Base-by-base conservation (phyloP, 768 basidiomycete genomes). In the Rhodotorula graminis region DNA sequence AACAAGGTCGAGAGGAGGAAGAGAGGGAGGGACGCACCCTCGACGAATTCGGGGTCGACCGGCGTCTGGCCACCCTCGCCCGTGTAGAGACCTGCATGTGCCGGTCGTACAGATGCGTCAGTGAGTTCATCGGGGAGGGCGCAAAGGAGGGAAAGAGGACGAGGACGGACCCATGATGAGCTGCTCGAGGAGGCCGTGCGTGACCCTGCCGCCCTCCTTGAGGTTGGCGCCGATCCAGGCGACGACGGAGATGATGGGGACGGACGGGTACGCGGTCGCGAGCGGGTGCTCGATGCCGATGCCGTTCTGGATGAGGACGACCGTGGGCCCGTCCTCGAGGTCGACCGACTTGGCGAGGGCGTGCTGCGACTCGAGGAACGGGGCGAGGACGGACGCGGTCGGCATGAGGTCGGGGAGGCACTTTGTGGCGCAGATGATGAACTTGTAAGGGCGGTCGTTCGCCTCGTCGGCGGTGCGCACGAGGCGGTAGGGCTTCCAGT, bases 351-450 rank as follows among this genome's bases (percentile, higher is more conserved):
- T 46, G 44, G 44, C 44, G 44, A 7, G 44, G 29, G 33, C 58
- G 61, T 81, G 76, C 81, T 87, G 86, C 33, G 84, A 56, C 7
- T 83, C 83, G 58, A 91, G 79, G 50, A 90, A 79, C 12, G 88
- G 85, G 14, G 82, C 82, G 33, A 91, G 83, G 15, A 91, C 79
- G 9, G 81, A 78, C 0, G 89, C 82, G 12, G 88, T 89, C 19
- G 83, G 85, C 2, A 81, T 77, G 18, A 89, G 77, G 76, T 91
- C 90, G 8, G 90, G 89, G 27, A 90, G 81, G 9, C 87, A 86
- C 78, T 91, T 91, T 2, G 88, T 89, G 8, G 87, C 84, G 60
- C 90, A 79, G 44, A 91, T 71, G 11, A 89, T 88, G 79, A 88
- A 87, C 57, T 85, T 83, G 79, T 90, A 91, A 1, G 84, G 78